phyloP scores from a whole-genome alignment of 164 flowering plant species.

The Euptelea pleiosperma region DNA sequence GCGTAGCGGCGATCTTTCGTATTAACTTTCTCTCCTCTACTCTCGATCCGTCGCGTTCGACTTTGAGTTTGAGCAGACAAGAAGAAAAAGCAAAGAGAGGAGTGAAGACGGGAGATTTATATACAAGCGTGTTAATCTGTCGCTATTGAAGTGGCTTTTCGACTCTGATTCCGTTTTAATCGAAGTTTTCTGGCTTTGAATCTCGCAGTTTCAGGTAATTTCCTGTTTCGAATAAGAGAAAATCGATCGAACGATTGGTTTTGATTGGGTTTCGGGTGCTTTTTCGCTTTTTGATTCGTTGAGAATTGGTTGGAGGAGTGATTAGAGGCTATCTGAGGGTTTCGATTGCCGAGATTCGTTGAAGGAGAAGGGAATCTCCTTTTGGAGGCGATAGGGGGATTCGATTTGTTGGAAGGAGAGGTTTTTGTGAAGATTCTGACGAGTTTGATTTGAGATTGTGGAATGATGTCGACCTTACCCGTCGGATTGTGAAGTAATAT shows the following conservation, averaged over 20 bases:
- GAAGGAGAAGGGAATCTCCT: not conserved
- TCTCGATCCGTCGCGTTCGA: no score
- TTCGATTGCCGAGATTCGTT: conserved; percentile 3
- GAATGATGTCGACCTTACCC: conserved; percentile 30
- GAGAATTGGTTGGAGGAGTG: not conserved
- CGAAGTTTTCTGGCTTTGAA: no score
- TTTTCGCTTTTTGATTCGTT: not conserved
- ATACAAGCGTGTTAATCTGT: no score
- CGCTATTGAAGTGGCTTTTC: no score
- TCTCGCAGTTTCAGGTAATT: no score
- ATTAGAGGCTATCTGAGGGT: not conserved
- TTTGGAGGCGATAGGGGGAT: not conserved
- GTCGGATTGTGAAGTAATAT: conserved; percentile 48
- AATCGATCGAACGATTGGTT: not conserved
- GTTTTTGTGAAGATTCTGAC: not conserved
- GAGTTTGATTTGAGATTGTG: conserved; percentile 8
- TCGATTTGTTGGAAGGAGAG: not conserved
- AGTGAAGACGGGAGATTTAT: no score
- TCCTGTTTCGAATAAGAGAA: not conserved
- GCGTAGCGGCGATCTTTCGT: no score
- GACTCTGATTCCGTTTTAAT: no score
- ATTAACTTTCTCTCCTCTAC: no score
- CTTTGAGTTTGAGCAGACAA: no score
- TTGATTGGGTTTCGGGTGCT: not conserved
- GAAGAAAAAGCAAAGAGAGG: no score